Evolutionary conservation across 2,329 filamentous ascomycete genomes (phyloP), one percentile per base, ranked within the genome.

Genomic region (Apiospora phragmitis): DNA sequence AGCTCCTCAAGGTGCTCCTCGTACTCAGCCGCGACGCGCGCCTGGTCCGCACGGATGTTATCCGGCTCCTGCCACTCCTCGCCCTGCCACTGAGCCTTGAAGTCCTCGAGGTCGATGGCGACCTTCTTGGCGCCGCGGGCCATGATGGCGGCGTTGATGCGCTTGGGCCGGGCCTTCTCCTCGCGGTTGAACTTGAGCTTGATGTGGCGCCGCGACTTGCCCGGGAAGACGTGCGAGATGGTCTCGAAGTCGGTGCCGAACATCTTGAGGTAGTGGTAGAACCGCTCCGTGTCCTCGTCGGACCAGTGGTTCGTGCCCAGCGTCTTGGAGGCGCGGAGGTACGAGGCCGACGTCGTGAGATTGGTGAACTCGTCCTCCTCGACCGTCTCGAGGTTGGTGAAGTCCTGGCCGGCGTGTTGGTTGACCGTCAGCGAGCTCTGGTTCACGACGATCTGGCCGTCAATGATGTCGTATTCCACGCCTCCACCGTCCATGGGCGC

Each of bases 181-280:
- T 96, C 94, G 72, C 91, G 90, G 76, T 91, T 93, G 82, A 94
- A 96, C 79, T 96, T 96, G 74, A 92, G 87, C 83, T 95, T 95
- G 81, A 96, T 87, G 79, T 93, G 90, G 42, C 91, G 88, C 24
- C 94, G 87, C 71, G 88, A 92, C 77, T 92, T 90, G 73, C 88
- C 87, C 1, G 90, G 88, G 77, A 97, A 95, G 87, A 94, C 90
- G 75, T 89, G 89, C 71, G 89, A 87, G 75, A 97, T 94, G 81
- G 93, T 93, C 79, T 91, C 88, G 78, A 96, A 97, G 78, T 95
- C 93, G 1, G 93, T 95, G 70, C 94, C 94, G 77, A 94, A 95
- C 86, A 92, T 92, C 70, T 86, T 83, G 1, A 97, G 85, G 0
- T 90, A 91, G 38, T 91, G 87, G 83, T 94, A 96, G 82, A 96